phyloP scores from a whole-genome alignment of 148 eudicot genomes.

The Silene uniflora region DNA sequence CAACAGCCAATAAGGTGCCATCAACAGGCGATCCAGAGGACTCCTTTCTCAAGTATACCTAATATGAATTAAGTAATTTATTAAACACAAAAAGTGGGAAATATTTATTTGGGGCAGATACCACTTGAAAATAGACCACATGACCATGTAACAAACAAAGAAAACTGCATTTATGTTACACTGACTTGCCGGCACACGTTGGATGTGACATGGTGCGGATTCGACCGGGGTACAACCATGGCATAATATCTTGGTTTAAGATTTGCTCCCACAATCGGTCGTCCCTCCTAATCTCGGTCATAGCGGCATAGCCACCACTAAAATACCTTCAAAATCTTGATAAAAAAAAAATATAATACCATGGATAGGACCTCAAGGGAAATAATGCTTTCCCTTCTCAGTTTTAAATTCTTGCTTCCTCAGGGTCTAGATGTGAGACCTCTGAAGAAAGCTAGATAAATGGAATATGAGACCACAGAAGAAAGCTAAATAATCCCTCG shows the following conservation, averaged over 20 bases:
- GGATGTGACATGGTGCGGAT: neutral
- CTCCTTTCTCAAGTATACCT: conserved; percentile 75
- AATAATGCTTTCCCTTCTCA: neutral
- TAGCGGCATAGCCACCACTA: neutral
- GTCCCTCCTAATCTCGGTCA: neutral
- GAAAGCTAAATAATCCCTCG: neutral
- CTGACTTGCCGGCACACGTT: neutral
- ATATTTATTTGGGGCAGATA: neutral
- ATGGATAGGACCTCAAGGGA: neutral
- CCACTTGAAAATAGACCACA: neutral
- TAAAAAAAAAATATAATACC: neutral
- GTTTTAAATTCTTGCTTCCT: neutral
- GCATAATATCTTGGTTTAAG: neutral
- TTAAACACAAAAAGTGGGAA: neutral
- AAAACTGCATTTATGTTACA: neutral
- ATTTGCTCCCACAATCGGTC: neutral
- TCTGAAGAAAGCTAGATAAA: neutral
- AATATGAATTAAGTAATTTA: conserved; percentile 11
- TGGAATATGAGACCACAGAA: neutral
- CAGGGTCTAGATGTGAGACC: neutral
- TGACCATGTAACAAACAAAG: neutral
- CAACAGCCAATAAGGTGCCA: conserved; percentile 80
- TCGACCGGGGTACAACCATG: neutral
- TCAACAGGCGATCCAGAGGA: conserved; percentile 60
- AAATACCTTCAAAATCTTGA: neutral